A percentile compares a stretch with the other conserved stretches of the same genome.
Conservation (phyloP, 805 yeast species). For the Wickerhamomyces bisporus region DNA sequence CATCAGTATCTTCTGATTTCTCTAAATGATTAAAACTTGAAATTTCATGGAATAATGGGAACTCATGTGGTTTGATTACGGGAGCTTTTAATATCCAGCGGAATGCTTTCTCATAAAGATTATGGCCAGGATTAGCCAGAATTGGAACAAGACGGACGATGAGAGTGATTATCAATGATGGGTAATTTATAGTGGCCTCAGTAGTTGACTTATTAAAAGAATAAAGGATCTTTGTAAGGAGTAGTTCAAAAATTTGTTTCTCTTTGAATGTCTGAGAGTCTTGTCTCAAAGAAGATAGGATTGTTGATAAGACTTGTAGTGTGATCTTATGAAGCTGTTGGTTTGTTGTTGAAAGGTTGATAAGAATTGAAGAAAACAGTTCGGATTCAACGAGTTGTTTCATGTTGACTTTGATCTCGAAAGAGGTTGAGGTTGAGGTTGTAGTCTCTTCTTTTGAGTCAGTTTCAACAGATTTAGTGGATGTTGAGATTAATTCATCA, state of each 20-base stretch:
- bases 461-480: slow-evolving; percentile 14
- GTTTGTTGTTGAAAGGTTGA: slow-evolving; percentile 37
- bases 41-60: slow-evolving; percentile 37
- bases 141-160: slow-evolving; percentile 54
- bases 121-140: slow-evolving; percentile 65
- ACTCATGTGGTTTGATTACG: slow-evolving; percentile 32
- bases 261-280: slow-evolving; percentile 48
- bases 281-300: slow-evolving; percentile 38
- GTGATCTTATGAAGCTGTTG: slow-evolving; percentile 31
- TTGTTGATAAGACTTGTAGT: slow-evolving; percentile 37
- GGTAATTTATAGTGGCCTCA: slow-evolving; percentile 18
- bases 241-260: slow-evolving; percentile 46
- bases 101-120: slow-evolving; percentile 64
- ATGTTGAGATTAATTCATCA: slow-evolving; percentile 48
- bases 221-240: slow-evolving; percentile 37
- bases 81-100: slow-evolving; percentile 56
- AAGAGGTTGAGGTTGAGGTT: slow-evolving; percentile 8
- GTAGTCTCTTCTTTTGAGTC: slow-evolving; percentile 19
- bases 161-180: slow-evolving; percentile 49
- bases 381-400: slow-evolving; percentile 52
- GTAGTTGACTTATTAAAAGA: slow-evolving; percentile 23
- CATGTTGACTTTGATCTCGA: slow-evolving; percentile 39
- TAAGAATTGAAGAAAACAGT: slow-evolving; percentile 45
- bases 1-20: slow-evolving; percentile 36
- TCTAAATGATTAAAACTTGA: slow-evolving; percentile 17